phyloP scores from a whole-genome alignment of 345 rosid species.

The Populus ilicifolia region DNA sequence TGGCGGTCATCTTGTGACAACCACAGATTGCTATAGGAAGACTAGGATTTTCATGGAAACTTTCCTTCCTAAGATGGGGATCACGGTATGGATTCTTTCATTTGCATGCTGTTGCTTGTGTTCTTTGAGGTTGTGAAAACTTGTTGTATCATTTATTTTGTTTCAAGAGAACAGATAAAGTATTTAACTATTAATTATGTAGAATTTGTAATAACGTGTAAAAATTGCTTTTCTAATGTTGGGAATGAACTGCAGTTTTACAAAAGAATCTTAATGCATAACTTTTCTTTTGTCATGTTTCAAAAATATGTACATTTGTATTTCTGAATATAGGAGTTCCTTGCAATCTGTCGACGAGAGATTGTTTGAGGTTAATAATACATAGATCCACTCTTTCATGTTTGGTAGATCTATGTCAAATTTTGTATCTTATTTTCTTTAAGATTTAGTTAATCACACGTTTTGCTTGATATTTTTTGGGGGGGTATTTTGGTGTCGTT shows the following conservation, averaged over 20 bases:
- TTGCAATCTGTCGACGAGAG: too few species aligned
- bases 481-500: not conserved
- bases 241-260: too few species aligned
- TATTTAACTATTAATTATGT: too few species aligned
- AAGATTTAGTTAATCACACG: not conserved
- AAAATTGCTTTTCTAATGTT: too few species aligned
- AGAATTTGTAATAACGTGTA: too few species aligned
- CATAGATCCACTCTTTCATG: not conserved
- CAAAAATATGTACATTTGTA: too few species aligned
- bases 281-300: too few species aligned
- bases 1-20: conserved; percentile 91
- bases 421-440: not conserved
- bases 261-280: too few species aligned
- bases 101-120: not conserved
- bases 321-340: too few species aligned
- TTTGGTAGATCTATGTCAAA: not conserved
- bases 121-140: not conserved
- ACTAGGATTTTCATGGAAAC: conserved; percentile 94
- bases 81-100: conserved; percentile 44
- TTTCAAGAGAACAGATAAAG: too few species aligned
- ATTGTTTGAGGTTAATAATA: not conserved
- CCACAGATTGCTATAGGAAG: conserved; percentile 93
- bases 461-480: not conserved
- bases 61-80: conserved; percentile 88
- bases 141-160: not conserved